Base-by-base conservation (phyloP, 805 yeast genomes). In the Cyberlindnera misumaiensis region DNA sequence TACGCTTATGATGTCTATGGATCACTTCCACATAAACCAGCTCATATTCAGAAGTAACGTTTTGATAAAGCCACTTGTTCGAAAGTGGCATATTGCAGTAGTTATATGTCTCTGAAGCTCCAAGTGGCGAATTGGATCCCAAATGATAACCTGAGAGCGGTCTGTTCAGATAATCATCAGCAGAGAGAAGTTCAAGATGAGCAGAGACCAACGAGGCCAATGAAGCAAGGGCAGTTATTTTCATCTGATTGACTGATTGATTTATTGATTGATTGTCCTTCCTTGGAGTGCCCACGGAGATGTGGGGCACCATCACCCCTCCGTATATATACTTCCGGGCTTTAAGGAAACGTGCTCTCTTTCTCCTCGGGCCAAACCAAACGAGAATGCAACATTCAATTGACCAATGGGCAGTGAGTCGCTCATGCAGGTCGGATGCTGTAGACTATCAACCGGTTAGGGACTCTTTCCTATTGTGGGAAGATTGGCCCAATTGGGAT, bases 61-160 rank as follows among this genome's bases (percentile, higher is more conserved):
- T 58, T 24, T 52, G 58, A 14, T 62, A 56, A 11, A 59, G 52
- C 30, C 30, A 13, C 20, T 34, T 39, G 30, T 65, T 60, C n/a
- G 53, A 56, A 42, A 63, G 71, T 6, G 73, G 73, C 72, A 67
- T 68, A 46, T 60, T 60, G 46, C 73, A 67, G 48, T 64, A 67
- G 55, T 67, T 60, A 48, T 67, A 67, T 11, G 45, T 51, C 24
- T 67, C 67, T n/a, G 48, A 39, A 14, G 40, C 48, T 13, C 55
- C 60, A 11, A 38, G 11, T 18, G 48, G 49, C 11, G 49, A 44
- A 4, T 27, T 16, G 2, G 57, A 52, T 5, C 55, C 57, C 25
- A 40, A 40, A 18, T 51, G 49, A 41, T 34, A 49, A 3, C 55
- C 55, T 12, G 30, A n/a, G 15, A 48, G 37, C 8, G 57, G 55